Conservation (phyloP, 148 eudicot genomes). For the Cornus controversa region DNA sequence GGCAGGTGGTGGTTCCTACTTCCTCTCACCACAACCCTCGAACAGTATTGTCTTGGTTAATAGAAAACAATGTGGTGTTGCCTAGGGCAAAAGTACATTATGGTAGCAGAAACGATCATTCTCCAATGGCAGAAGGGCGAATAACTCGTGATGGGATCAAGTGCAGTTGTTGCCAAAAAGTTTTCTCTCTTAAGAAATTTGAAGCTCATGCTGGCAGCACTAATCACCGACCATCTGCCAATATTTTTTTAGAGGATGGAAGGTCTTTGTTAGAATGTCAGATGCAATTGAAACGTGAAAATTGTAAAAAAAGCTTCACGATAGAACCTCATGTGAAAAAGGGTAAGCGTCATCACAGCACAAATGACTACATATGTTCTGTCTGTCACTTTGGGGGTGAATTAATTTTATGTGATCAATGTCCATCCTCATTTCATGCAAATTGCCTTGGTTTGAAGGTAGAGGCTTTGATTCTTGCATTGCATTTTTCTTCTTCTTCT, state of each 20-base stretch:
- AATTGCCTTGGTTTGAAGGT: constrained; percentile 80
- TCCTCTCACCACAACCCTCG: constrained; percentile 47
- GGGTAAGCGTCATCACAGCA: constrained; percentile 21
- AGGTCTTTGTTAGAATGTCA: constrained; percentile 77
- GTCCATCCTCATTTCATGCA: constrained; percentile 88
- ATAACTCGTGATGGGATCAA: constrained; percentile 68
- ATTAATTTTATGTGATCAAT: constrained; percentile 73
- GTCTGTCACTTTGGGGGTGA: constrained; percentile 82
- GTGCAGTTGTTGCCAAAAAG: constrained; percentile 66
- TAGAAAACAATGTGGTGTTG: constrained; percentile 60
- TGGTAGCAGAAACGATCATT: constrained; percentile 21
- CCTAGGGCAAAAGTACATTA: constrained; percentile 65
- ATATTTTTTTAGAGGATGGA: constrained; percentile 76
- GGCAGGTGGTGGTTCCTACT: constrained; percentile 29
- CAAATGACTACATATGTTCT: constrained; percentile 78
- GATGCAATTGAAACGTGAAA: constrained; percentile 42
- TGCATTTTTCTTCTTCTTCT: background rate
- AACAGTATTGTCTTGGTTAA: constrained; percentile 74
- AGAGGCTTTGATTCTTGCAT: background rate
- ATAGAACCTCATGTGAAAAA: constrained; percentile 25
- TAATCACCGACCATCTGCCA: constrained; percentile 51
- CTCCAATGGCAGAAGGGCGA: constrained; percentile 47
- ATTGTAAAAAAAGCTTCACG: constrained; percentile 7
- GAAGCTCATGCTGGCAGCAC: constrained; percentile 77
- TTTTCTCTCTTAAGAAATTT: constrained; percentile 57